phyloP scores from a whole-genome alignment of 2,329 filamentous ascomycete species.

The Xylaria digitata region DNA sequence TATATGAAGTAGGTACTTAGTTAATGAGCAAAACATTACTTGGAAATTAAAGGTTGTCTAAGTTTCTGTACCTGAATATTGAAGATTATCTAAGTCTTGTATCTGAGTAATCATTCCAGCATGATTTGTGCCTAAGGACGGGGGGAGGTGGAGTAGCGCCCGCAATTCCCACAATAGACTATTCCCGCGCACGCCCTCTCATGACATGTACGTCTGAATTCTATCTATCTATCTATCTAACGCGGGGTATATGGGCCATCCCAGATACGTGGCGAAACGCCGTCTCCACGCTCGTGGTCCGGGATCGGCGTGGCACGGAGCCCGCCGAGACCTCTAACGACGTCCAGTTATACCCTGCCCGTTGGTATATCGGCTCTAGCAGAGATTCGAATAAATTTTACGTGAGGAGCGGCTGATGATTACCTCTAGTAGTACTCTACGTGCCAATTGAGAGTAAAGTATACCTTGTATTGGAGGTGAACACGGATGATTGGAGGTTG shows the following conservation, averaged over 20 bases:
- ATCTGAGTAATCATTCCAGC: background rate
- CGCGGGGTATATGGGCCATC: constrained; percentile 9
- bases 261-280: constrained; percentile 8
- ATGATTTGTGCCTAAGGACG: background rate
- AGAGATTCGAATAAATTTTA: background rate
- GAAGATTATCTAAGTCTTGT: background rate
- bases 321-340: background rate
- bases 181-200: constrained; percentile 11
- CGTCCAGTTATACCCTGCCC: background rate
- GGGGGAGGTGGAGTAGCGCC: background rate
- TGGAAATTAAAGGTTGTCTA: background rate
- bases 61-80: background rate
- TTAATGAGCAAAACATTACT: constrained; percentile 10
- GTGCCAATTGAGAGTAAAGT: background rate
- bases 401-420: background rate
- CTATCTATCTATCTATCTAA: background rate
- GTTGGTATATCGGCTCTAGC: background rate
- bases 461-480: too few relatives aligned
- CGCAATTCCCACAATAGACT: background rate
- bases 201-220: constrained; percentile 19
- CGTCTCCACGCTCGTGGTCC: constrained; percentile 35
- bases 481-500: background rate
- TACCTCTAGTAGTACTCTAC: background rate
- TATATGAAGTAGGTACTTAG: constrained; percentile 1
- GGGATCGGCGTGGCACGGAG: constrained; percentile 28